A percentile compares a stretch with the other conserved stretches of the same genome.
phyloP scores from a whole-genome alignment of 1,284 basidiomycete species.

The Inonotus obliquus region DNA sequence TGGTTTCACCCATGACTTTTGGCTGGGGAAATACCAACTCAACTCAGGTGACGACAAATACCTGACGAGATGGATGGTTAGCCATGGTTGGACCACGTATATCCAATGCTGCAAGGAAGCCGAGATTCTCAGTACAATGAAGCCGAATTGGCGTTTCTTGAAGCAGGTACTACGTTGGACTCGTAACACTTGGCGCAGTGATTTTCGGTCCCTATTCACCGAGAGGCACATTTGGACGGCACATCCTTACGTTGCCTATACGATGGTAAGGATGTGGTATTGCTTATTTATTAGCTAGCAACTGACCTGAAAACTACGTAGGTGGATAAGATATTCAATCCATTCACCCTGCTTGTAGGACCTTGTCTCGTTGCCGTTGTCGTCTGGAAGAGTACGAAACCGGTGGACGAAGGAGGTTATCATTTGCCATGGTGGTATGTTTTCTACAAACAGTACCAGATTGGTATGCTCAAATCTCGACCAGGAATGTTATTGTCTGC shows the following conservation, averaged over 20 bases:
- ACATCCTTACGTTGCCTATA: slow-evolving; percentile 89
- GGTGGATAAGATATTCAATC: slow-evolving; percentile 91
- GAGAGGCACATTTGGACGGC: slow-evolving; percentile 84
- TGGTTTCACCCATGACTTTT: slow-evolving; percentile 90
- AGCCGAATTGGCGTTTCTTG: slow-evolving; percentile 91
- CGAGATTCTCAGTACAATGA: slow-evolving; percentile 89
- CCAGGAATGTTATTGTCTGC: slow-evolving; percentile 70
- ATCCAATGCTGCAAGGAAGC: slow-evolving; percentile 90
- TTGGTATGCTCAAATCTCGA: slow-evolving; percentile 12
- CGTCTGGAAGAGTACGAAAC: slow-evolving; percentile 73
- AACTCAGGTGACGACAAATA: slow-evolving; percentile 94
- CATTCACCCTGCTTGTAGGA: slow-evolving; percentile 80
- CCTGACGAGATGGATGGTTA: slow-evolving; percentile 94
- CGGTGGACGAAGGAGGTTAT: slow-evolving; percentile 70
- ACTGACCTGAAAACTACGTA: slow-evolving; percentile 26
- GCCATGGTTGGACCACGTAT: slow-evolving; percentile 90
- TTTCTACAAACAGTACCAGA: slow-evolving; percentile 11
- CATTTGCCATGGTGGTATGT: slow-evolving; percentile 86
- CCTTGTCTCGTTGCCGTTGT: slow-evolving; percentile 74
- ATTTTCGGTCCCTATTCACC: slow-evolving; percentile 83
- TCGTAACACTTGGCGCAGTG: slow-evolving; percentile 88
- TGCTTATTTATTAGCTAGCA: slow-evolving; percentile 10
- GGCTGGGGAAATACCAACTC: slow-evolving; percentile 88
- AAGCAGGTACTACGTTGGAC: slow-evolving; percentile 93
- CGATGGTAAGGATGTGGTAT: slow-evolving; percentile 55